Evolutionary conservation across 352 stramenopile species (phyloP).

Genomic region (Phytophthora ohioensis): DNA sequence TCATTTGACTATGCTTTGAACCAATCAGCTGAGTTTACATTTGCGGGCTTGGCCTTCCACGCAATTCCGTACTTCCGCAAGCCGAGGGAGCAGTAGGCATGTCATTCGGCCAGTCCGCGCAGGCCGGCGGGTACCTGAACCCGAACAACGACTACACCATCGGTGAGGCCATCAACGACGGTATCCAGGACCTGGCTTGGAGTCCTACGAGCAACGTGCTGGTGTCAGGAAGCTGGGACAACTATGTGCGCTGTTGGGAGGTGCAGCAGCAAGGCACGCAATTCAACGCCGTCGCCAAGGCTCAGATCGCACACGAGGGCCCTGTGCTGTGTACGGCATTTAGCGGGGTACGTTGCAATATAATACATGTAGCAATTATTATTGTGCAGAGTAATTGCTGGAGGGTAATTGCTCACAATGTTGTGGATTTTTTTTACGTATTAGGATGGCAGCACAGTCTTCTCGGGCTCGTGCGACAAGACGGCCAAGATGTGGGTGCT

Average conservation of each 20-base stretch:
- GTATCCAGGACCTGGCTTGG: conserved; percentile 83
- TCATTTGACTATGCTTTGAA: neutral
- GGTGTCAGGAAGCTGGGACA: conserved; percentile 85
- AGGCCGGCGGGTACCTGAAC: conserved; percentile 66
- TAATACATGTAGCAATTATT: neutral
- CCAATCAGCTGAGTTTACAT: conserved; percentile 1
- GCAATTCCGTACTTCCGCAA: conserved; percentile 6
- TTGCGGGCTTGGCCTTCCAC: conserved; percentile 15
- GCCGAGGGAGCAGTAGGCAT: conserved; percentile 22
- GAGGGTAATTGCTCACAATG: too few relatives aligned
- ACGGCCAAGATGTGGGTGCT: conserved; percentile 96
- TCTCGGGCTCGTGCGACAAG: conserved; percentile 95
- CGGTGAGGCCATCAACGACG: conserved; percentile 66
- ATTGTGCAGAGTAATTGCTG: neutral
- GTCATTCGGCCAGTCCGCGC: conserved; percentile 61
- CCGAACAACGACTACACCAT: conserved; percentile 86
- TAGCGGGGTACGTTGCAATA: conserved; percentile 61
- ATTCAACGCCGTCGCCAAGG: conserved; percentile 82
- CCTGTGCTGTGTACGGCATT: conserved; percentile 94
- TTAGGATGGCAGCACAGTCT: conserved; percentile 94
- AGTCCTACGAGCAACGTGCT: conserved; percentile 79
- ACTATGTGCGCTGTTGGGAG: conserved; percentile 86
- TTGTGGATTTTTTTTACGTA: neutral
- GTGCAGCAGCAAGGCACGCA: conserved; percentile 75
- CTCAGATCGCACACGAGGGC: conserved; percentile 89